Percentiles rank a stretch among this genome's conserved stretches.
phyloP scores from a whole-genome alignment of 1,284 basidiomycete species.

The Mycosarcoma mackinlayi region DNA sequence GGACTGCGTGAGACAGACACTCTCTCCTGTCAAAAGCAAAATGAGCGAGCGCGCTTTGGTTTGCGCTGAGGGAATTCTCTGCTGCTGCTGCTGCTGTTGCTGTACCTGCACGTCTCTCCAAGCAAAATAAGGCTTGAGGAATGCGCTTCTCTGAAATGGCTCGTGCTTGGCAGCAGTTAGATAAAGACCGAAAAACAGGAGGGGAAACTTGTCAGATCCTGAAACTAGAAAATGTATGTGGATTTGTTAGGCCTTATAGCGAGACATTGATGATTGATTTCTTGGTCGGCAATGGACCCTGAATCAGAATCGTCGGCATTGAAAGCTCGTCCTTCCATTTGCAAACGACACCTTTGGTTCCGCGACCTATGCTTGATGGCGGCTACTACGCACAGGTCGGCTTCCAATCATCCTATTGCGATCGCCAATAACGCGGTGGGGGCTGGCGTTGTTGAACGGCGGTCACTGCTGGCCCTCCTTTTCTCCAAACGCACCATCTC shows the following conservation, averaged over 20 bases:
- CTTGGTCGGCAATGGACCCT: slow-evolving; percentile 7
- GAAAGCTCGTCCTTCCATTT: too few relatives aligned
- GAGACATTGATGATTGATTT: too few relatives aligned
- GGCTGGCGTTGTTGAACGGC: background rate
- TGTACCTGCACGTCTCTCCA: background rate
- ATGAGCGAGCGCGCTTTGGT: background rate
- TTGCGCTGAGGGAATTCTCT: too few relatives aligned
- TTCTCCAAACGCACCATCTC: background rate
- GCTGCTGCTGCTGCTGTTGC: background rate
- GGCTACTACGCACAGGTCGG: too few relatives aligned
- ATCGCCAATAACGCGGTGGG: background rate
- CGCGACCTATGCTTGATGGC: too few relatives aligned
- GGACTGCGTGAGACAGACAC: background rate
- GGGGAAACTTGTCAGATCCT: background rate
- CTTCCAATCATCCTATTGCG: background rate
- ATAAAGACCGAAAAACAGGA: too few relatives aligned
- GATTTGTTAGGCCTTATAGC: background rate
- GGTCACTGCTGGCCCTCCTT: slow-evolving; percentile 1
- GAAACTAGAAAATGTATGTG: background rate
- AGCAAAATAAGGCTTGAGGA: slow-evolving; percentile 1
- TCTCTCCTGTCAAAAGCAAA: background rate
- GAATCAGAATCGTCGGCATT: too few relatives aligned
- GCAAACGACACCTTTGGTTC: too few relatives aligned
- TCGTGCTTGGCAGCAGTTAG: background rate
- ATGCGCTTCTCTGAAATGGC: background rate